Conservation (phyloP, 2,329 filamentous ascomycete genomes). For the Xylaria sp. region DNA sequence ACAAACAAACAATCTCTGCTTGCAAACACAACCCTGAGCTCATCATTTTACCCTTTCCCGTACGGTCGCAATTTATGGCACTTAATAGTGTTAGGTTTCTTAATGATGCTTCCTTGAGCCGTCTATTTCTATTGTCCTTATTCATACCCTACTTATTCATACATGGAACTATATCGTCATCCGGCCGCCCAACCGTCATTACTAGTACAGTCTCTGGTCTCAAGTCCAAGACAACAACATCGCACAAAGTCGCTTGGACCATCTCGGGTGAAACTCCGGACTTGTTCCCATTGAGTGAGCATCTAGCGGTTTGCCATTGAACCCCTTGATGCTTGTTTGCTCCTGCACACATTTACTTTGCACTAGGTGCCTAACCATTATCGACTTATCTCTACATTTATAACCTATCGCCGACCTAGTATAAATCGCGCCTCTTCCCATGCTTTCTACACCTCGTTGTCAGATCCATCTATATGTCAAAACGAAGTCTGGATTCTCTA, state of each 20-base stretch:
- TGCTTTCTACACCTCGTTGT: not conserved
- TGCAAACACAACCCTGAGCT: conserved; percentile 2
- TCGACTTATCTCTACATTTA: not conserved
- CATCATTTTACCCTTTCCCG: not conserved
- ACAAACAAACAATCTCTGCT: not conserved
- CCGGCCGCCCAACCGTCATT: no score
- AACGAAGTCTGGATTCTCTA: not conserved
- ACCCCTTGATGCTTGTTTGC: not conserved
- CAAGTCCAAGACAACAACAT: conserved; percentile 18
- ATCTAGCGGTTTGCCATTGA: conserved; percentile 17
- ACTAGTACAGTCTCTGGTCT: not conserved
- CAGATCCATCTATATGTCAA: not conserved
- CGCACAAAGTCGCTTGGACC: conserved; percentile 24
- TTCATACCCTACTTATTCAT: not conserved
- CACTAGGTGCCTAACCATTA: not conserved
- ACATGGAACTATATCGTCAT: not conserved
- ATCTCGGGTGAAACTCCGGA: not conserved
- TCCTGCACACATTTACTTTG: not conserved
- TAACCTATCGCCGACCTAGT: not conserved
- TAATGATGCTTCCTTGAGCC: not conserved
- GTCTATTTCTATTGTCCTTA: not conserved
- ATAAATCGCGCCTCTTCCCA: not conserved
- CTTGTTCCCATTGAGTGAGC: conserved; percentile 4
- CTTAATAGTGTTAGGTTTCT: not conserved
- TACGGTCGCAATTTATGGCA: not conserved